Percentiles rank a stretch among this genome's conserved stretches.
Evolutionary conservation across 371 early-diverging fungal species (phyloP).

Genomic region (Lichtheimia corymbifera): DNA sequence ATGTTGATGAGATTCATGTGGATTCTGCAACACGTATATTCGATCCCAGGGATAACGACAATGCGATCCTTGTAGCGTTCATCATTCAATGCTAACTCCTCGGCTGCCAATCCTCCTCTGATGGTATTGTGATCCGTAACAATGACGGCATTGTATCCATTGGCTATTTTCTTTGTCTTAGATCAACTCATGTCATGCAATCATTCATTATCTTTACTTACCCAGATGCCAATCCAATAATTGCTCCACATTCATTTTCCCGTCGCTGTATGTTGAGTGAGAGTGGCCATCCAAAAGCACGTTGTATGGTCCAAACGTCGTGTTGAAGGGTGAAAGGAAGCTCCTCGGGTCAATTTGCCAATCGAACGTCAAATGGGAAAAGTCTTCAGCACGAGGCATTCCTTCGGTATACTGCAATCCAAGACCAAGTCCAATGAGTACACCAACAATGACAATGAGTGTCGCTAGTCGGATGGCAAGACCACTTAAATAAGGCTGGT

Average conservation of each 20-base stretch:
- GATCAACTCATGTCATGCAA: neutral
- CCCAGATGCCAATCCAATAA: slow-evolving; percentile 67
- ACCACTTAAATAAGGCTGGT: slow-evolving; percentile 22
- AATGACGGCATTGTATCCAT: slow-evolving; percentile 76
- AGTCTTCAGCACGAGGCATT: slow-evolving; percentile 34
- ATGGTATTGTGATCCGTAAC: slow-evolving; percentile 77
- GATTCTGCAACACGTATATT: slow-evolving; percentile 73
- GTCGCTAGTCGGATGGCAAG: slow-evolving; percentile 22
- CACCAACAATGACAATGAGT: slow-evolving; percentile 29
- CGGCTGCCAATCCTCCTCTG: slow-evolving; percentile 66
- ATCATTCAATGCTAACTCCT: slow-evolving; percentile 50
- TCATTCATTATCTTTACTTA: slow-evolving; percentile 16
- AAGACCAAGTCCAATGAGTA: slow-evolving; percentile 41
- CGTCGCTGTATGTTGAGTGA: slow-evolving; percentile 72
- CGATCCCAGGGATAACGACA: slow-evolving; percentile 74
- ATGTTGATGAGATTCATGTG: slow-evolving; percentile 83
- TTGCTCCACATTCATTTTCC: slow-evolving; percentile 64
- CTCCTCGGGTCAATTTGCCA: slow-evolving; percentile 62
- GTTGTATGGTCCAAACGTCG: slow-evolving; percentile 57
- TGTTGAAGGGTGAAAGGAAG: slow-evolving; percentile 60
- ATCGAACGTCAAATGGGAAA: slow-evolving; percentile 44
- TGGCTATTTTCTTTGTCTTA: slow-evolving; percentile 41
- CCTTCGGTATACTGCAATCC: slow-evolving; percentile 43
- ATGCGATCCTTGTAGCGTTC: slow-evolving; percentile 57
- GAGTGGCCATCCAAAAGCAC: slow-evolving; percentile 72